These are phyloP conservation scores for Suhomyces kunorum DNA, from an alignment of 1,139 yeast species.

Conservation along the genomic window DNA sequence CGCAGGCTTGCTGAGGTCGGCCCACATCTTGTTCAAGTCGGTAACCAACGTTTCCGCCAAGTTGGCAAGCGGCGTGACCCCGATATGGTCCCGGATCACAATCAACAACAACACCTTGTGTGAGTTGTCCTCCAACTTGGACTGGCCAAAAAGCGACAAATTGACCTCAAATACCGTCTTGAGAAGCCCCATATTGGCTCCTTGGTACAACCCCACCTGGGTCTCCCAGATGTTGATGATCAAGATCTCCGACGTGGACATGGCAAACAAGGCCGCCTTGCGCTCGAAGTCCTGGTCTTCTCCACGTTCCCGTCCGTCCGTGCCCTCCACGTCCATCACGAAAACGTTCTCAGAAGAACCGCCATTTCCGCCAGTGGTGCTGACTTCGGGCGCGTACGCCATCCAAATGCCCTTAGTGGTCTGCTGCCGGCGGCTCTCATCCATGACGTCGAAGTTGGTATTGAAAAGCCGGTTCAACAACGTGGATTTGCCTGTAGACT, in stretches of 20 bases:
- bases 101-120: slow-evolving; percentile 79
- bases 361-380: slow-evolving; percentile 23
- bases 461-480: slow-evolving; percentile 80
- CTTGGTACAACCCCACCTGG: slow-evolving; percentile 95
- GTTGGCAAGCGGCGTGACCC: slow-evolving; percentile 78
- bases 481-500: slow-evolving; percentile 95
- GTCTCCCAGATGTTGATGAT: slow-evolving; percentile 96
- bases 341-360: slow-evolving; percentile 48
- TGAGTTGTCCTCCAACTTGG: slow-evolving; percentile 35
- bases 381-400: slow-evolving; percentile 56
- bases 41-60: slow-evolving; percentile 65
- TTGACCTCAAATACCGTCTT: slow-evolving; percentile 97
- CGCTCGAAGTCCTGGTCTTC: slow-evolving; percentile 98
- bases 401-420: slow-evolving; percentile 97
- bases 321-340: slow-evolving; percentile 96
- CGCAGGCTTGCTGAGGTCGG: slow-evolving; percentile 68
- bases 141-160: slow-evolving; percentile 67
- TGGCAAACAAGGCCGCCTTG: slow-evolving; percentile 91
- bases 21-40: slow-evolving; percentile 82
- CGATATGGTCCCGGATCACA: slow-evolving; percentile 90
- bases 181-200: slow-evolving; percentile 93
- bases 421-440: slow-evolving; percentile 74
- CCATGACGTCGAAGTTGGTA: slow-evolving; percentile 91
- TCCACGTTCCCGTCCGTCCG: slow-evolving; percentile 97
- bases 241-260: slow-evolving; percentile 86